Evolutionary conservation across 1,139 yeast genomes (phyloP).

Genomic region (Pichia sp.): DNA sequence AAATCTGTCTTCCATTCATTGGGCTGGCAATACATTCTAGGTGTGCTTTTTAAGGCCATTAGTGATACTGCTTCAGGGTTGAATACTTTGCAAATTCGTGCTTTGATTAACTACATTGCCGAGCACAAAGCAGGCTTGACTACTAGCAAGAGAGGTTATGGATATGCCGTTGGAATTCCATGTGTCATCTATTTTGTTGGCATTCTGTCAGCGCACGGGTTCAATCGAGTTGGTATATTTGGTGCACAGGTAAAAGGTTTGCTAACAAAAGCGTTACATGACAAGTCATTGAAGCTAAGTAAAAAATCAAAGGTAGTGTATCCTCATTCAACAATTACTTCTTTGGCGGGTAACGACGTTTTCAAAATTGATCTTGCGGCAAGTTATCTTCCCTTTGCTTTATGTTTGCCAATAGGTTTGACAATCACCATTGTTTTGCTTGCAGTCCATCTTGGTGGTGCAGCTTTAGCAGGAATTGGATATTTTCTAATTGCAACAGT

Average conservation of each 20-base stretch:
- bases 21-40: constrained; percentile 40
- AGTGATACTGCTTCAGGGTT: constrained; percentile 49
- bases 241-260: constrained; percentile 68
- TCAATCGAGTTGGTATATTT: constrained; percentile 51
- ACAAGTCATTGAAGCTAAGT: constrained; percentile 57
- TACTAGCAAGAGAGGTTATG: constrained; percentile 40
- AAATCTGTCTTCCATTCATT: constrained; percentile 53
- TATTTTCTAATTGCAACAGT: constrained; percentile 24
- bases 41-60: constrained; percentile 36
- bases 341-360: constrained; percentile 73
- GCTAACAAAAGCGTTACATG: constrained; percentile 56
- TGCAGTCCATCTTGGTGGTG: constrained; percentile 61
- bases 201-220: constrained; percentile 38
- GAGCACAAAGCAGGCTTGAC: constrained; percentile 30
- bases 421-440: constrained; percentile 58
- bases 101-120: constrained; percentile 44
- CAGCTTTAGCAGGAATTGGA: constrained; percentile 40
- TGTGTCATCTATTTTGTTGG: constrained; percentile 34
- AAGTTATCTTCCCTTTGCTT: constrained; percentile 58
- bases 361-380: constrained; percentile 73
- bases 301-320: constrained; percentile 52
- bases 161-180: constrained; percentile 52
- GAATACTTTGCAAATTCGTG: constrained; percentile 42
- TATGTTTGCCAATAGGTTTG: constrained; percentile 55
- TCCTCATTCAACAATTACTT: constrained; percentile 64